Evolutionary conservation across 2,329 filamentous ascomycete genomes (phyloP).

Genomic region (Sordariomycetes sp.): DNA sequence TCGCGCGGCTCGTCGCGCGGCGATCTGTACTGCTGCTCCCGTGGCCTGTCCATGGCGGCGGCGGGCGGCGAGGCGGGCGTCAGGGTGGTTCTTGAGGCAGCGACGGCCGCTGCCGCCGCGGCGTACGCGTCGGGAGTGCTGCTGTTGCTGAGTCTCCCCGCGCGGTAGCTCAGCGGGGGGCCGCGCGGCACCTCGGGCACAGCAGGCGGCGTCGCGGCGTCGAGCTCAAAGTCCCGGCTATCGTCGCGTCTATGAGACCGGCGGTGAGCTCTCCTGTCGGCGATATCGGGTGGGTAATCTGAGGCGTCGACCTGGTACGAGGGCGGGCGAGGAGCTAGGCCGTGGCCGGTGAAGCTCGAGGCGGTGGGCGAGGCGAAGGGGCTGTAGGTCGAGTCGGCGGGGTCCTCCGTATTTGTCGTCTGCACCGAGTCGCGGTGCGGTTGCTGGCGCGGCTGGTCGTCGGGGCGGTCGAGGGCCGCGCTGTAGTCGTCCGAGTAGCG

Average conservation of each 20-base stretch:
- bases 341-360: constrained; percentile 34
- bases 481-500: constrained; percentile 6
- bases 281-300: constrained; percentile 25
- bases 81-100: background rate
- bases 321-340: constrained; percentile 45
- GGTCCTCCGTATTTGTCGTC: constrained; percentile 39
- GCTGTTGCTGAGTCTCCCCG: constrained; percentile 16
- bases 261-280: constrained; percentile 16
- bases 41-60: background rate
- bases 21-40: constrained; percentile 9
- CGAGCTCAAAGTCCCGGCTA: constrained; percentile 20
- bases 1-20: constrained; percentile 11
- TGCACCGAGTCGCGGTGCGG: constrained; percentile 40
- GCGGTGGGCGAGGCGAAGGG: constrained; percentile 40
- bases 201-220: constrained; percentile 25
- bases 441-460: constrained; percentile 25
- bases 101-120: background rate
- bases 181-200: constrained; percentile 49
- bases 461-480: constrained; percentile 16
- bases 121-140: constrained; percentile 3
- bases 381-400: constrained; percentile 44
- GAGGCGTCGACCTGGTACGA: constrained; percentile 32
- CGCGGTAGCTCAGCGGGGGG: constrained; percentile 43
- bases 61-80: background rate
- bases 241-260: constrained; percentile 18